Conservation (phyloP, 352 stramenopile species). For the Pythium grandisporangium region DNA sequence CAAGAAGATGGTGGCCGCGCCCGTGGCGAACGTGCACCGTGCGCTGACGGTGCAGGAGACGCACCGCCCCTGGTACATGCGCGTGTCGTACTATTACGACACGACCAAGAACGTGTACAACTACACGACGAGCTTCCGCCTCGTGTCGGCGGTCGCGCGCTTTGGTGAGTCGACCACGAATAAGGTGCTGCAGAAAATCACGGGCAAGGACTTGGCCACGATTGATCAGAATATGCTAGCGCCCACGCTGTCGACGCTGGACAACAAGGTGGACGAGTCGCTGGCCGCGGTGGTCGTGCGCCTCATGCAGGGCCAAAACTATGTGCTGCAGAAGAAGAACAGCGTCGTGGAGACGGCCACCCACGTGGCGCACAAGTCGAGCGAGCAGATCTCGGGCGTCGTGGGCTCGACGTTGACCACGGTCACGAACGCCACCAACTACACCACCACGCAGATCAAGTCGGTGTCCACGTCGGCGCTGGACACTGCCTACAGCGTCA, state of each 20-base stretch:
- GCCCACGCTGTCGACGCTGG: slow-evolving; percentile 38
- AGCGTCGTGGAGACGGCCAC: slow-evolving; percentile 27
- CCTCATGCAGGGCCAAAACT: slow-evolving; percentile 52
- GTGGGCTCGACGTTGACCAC: slow-evolving; percentile 30
- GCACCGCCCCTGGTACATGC: slow-evolving; percentile 62
- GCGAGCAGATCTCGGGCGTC: slow-evolving; percentile 24
- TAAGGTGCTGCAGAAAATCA: slow-evolving; percentile 47
- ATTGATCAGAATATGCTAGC: slow-evolving; percentile 42
- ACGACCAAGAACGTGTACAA: slow-evolving; percentile 73
- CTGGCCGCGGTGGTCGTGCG: slow-evolving; percentile 40
- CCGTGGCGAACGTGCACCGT: slow-evolving; percentile 4
- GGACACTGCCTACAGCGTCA: slow-evolving; percentile 8
- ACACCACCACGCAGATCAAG: slow-evolving; percentile 19
- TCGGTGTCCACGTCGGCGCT: slow-evolving; percentile 10
- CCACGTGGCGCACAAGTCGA: slow-evolving; percentile 29
- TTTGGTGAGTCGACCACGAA: slow-evolving; percentile 63
- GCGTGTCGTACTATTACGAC: slow-evolving; percentile 73
- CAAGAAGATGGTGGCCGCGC: slow-evolving; percentile 4
- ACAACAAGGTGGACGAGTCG: slow-evolving; percentile 55
- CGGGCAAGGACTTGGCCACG: slow-evolving; percentile 43
- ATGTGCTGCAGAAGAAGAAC: slow-evolving; percentile 63
- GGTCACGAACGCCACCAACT: slow-evolving; percentile 49
- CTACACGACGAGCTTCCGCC: slow-evolving; percentile 74
- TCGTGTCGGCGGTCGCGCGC: slow-evolving; percentile 49
- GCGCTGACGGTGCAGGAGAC: slow-evolving; percentile 9